phyloP scores from a whole-genome alignment of 2,329 filamentous ascomycete genomes.

The Coniochaeta ligniaria region DNA sequence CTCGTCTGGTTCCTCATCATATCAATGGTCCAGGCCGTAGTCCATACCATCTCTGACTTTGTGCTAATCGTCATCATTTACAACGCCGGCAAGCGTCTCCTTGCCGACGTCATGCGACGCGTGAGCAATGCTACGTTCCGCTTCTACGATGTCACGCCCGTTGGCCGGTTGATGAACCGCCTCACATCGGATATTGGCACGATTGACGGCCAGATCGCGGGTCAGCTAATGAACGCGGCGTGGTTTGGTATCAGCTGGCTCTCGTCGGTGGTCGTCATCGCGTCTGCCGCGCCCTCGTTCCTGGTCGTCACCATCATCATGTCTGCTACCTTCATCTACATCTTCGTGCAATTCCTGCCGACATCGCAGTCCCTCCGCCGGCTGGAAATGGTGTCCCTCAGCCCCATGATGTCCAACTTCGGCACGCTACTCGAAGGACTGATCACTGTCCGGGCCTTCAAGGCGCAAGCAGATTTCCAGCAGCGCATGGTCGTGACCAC shows the following conservation, averaged over 20 bases:
- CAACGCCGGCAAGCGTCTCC: conserved; percentile 67
- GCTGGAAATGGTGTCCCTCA: conserved; percentile 84
- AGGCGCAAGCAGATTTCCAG: conserved; percentile 72
- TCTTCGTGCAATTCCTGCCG: conserved; percentile 73
- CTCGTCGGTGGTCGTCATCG: conserved; percentile 70
- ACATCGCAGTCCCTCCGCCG: conserved; percentile 76
- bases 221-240: conserved; percentile 63
- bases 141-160: conserved; percentile 85
- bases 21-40: conserved; percentile 51
- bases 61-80: conserved; percentile 74
- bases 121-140: conserved; percentile 79
- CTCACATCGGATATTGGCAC: conserved; percentile 86
- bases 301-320: conserved; percentile 64
- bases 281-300: conserved; percentile 70
- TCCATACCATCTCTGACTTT: conserved; percentile 54
- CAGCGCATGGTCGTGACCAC: conserved; percentile 72
- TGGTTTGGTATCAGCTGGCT: conserved; percentile 66
- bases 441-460: conserved; percentile 79
- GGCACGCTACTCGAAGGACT: conserved; percentile 80
- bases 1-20: conserved; percentile 62
- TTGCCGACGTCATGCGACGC: conserved; percentile 61
- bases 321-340: conserved; percentile 60
- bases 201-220: conserved; percentile 78
- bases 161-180: conserved; percentile 86
- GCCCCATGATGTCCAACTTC: conserved; percentile 87